Conservation (phyloP, 2,329 filamentous ascomycete genomes). For the Colletotrichum eleusines region DNA sequence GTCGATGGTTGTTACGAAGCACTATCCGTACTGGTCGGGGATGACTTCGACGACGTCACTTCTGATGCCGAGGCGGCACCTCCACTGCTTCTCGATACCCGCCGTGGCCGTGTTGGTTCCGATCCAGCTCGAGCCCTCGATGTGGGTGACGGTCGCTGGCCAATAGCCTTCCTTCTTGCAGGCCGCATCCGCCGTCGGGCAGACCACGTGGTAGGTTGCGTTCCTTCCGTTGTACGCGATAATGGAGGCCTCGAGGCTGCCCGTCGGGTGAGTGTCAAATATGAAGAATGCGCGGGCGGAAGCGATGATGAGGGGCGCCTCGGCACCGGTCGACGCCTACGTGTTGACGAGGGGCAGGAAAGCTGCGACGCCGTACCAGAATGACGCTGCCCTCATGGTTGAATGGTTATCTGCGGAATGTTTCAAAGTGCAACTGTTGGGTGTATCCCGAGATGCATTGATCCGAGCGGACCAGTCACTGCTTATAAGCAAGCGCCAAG, state of each 20-base stretch:
- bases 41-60: not conserved
- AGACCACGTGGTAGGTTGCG: conserved; percentile 22
- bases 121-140: conserved; percentile 19
- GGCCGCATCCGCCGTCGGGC: conserved; percentile 21
- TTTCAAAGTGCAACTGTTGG: not conserved
- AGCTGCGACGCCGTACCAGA: not conserved
- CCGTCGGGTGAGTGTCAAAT: conserved; percentile 30
- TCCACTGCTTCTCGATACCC: conserved; percentile 27
- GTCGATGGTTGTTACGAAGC: conserved; percentile 24
- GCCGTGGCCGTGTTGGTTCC: conserved; percentile 33
- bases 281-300: conserved; percentile 31
- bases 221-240: conserved; percentile 8
- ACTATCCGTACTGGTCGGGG: conserved; percentile 19
- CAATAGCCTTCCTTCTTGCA: conserved; percentile 30
- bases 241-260: conserved; percentile 32
- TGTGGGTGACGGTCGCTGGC: conserved; percentile 24
- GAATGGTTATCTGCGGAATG: not conserved
- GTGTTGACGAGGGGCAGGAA: conserved; percentile 3
- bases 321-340: not conserved
- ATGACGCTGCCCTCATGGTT: conserved; percentile 6
- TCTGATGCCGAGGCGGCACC: conserved; percentile 15
- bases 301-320: conserved; percentile 5
- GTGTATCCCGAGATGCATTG: not conserved
- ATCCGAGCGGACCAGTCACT: not conserved
- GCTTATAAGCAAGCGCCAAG: conserved; percentile 1